A percentile compares a stretch with the other conserved stretches of the same genome.
These are phyloP conservation scores for Penicillium herquei DNA, from an alignment of 495 filamentous ascomycete genomes.

Conservation along the genomic window DNA sequence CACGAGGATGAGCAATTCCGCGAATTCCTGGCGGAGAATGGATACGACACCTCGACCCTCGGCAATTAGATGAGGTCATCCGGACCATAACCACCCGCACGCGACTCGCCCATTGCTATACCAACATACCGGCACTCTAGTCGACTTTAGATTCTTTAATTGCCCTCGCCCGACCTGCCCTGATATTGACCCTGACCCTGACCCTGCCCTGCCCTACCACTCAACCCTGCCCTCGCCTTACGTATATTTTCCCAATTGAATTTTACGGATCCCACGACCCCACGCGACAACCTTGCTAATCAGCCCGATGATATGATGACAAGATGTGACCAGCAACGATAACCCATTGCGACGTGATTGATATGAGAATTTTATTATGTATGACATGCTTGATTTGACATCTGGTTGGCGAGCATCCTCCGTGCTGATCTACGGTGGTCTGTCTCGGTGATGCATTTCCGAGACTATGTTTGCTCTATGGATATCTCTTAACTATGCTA, in stretches of 20 bases:
- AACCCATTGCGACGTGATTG: slow-evolving; percentile 14
- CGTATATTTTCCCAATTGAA: no score
- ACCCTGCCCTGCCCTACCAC: background rate
- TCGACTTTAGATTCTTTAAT: background rate
- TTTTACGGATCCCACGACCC: background rate
- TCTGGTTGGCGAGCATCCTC: slow-evolving; percentile 10
- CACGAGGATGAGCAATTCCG: slow-evolving; percentile 70
- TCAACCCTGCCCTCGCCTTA: no score
- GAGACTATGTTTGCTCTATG: background rate
- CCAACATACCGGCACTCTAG: no score
- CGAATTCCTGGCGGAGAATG: slow-evolving; percentile 60
- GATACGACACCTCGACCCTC: slow-evolving; percentile 69
- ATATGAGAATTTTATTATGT: background rate
- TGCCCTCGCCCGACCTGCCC: background rate
- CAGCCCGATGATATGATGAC: background rate
- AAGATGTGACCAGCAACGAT: no score
- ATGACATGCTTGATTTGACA: background rate
- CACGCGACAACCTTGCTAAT: background rate
- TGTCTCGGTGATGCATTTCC: slow-evolving; percentile 15
- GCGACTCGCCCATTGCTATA: slow-evolving; percentile 2
- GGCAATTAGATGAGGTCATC: slow-evolving; percentile 33
- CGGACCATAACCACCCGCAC: slow-evolving; percentile 1
- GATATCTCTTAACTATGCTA: background rate
- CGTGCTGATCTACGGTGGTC: slow-evolving; percentile 19
- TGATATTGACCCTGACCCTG: no score